These are phyloP conservation scores for Leccinum rimulosum DNA, from an alignment of 768 basidiomycete genomes.

Conservation along the genomic window DNA sequence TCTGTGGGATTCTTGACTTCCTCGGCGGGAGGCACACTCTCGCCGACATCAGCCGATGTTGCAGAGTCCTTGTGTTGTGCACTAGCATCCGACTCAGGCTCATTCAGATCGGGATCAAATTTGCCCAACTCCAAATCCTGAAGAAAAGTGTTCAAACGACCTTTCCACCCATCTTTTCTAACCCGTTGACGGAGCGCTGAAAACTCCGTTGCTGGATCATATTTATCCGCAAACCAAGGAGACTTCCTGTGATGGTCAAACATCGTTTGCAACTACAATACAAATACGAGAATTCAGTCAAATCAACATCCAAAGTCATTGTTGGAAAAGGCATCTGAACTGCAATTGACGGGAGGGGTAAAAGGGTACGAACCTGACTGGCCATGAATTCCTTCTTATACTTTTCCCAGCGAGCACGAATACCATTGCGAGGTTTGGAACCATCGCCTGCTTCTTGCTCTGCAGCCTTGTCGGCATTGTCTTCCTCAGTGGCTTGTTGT, in stretches of 20 bases:
- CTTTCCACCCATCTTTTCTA: conserved; percentile 82
- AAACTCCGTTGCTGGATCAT: conserved; percentile 75
- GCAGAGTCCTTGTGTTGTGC: conserved; percentile 54
- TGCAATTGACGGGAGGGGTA: conserved; percentile 7
- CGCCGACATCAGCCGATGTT: conserved; percentile 35
- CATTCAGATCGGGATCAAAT: conserved; percentile 75
- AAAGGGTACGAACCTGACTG: conserved; percentile 68
- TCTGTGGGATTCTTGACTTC: conserved; percentile 56
- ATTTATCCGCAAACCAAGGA: conserved; percentile 97
- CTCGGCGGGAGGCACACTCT: conserved; percentile 39
- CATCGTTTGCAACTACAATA: conserved; percentile 87
- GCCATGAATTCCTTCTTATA: conserved; percentile 90
- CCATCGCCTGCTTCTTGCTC: conserved; percentile 83
- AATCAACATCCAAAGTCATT: conserved; percentile 6
- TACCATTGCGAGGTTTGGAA: conserved; percentile 79
- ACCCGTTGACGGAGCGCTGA: conserved; percentile 72
- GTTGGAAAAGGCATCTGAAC: conserved; percentile 15
- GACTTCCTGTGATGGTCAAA: conserved; percentile 94
- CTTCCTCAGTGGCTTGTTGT: conserved; percentile 77
- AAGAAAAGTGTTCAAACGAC: conserved; percentile 68
- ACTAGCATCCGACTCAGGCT: conserved; percentile 51
- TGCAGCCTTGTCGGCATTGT: conserved; percentile 78
- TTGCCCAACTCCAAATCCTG: conserved; percentile 81
- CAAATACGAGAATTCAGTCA: conserved; percentile 32
- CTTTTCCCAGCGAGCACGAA: conserved; percentile 84